phyloP scores from a whole-genome alignment of 129 eudicot species.

The Flaveria robusta region DNA sequence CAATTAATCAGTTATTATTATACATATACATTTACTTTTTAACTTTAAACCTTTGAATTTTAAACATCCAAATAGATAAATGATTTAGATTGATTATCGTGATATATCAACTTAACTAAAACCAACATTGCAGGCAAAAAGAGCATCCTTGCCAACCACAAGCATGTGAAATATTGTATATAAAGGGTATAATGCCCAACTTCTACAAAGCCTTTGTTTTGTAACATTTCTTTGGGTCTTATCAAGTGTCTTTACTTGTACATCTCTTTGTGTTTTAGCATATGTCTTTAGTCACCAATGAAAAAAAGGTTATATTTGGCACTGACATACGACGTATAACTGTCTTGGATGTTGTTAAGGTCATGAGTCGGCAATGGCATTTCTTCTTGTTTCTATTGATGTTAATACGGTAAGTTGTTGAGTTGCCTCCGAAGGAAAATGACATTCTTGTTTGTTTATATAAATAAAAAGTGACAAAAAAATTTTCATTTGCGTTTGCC shows the following conservation, averaged over 20 bases:
- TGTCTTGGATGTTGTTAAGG: not conserved
- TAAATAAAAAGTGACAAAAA: not conserved
- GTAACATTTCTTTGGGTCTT: not conserved
- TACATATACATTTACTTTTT: too few species aligned
- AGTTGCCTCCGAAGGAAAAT: too few species aligned
- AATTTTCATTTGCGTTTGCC: constrained; percentile 63
- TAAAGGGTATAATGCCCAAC: not conserved
- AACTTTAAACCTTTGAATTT: too few species aligned
- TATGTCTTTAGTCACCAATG: not conserved
- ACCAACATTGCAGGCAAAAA: not conserved
- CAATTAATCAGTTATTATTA: too few species aligned
- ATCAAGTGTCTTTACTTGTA: not conserved
- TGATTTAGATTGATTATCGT: too few species aligned
- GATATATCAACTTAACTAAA: too few species aligned
- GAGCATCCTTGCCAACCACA: not conserved
- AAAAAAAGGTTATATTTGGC: not conserved
- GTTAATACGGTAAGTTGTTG: too few species aligned
- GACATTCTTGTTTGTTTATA: too few species aligned
- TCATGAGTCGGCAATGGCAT: constrained; percentile 13
- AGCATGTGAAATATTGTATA: not conserved
- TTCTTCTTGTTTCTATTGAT: not conserved
- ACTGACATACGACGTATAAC: not conserved
- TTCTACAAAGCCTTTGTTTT: constrained; percentile 2
- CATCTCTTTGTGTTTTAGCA: not conserved
- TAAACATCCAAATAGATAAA: too few species aligned